Evolutionary conservation across 441 rosid genomes (phyloP).

Genomic region (Gossypium davidsonii): DNA sequence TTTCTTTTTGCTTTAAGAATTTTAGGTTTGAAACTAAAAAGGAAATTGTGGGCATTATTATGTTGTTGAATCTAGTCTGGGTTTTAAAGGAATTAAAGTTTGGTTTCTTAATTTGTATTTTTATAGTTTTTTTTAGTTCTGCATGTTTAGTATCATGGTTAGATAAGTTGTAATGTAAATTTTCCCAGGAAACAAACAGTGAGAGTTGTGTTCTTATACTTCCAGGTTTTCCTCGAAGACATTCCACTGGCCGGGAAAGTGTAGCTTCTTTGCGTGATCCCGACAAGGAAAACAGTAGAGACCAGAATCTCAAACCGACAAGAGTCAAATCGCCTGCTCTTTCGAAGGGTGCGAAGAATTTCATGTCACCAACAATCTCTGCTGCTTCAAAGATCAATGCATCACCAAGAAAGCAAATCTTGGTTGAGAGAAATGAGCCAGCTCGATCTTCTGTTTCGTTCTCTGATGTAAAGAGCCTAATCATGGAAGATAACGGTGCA

Average conservation of each 20-base stretch:
- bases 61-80: neutral
- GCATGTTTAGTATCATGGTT: neutral
- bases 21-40: no score
- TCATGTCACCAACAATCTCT: conserved; percentile 88
- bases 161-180: neutral
- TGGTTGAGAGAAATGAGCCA: conserved; percentile 54
- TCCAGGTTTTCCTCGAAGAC: conserved; percentile 41
- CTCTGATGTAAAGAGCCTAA: conserved; percentile 27
- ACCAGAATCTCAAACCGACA: conserved; percentile 23
- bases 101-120: neutral
- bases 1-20: conserved; percentile 1
- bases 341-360: conserved; percentile 48
- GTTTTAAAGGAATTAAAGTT: neutral
- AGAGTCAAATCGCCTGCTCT: conserved; percentile 37
- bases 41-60: no score
- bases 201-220: neutral
- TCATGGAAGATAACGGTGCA: conserved; percentile 21
- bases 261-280: conserved; percentile 24
- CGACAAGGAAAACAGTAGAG: conserved; percentile 61
- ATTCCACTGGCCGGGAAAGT: conserved; percentile 38
- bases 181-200: neutral
- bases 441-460: conserved; percentile 38
- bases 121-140: neutral
- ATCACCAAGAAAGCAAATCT: conserved; percentile 70
- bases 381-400: conserved; percentile 67